Percentiles rank a stretch among this genome's conserved stretches.
These are phyloP conservation scores for Staphylotrichum longicolle DNA, from an alignment of 495 filamentous ascomycete genomes.

Conservation along the genomic window DNA sequence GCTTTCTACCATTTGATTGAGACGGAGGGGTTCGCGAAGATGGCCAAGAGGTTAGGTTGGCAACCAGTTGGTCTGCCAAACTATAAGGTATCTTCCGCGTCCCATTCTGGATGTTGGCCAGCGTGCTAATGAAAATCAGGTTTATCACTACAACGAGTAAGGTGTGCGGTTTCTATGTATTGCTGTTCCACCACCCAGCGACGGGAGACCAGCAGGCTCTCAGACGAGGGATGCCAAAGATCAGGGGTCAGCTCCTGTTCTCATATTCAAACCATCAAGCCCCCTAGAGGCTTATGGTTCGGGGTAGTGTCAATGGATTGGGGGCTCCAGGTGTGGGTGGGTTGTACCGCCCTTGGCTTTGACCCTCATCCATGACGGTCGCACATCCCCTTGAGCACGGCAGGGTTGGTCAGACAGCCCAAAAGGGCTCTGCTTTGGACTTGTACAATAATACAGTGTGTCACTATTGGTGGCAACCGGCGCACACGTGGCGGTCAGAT, in stretches of 20 bases:
- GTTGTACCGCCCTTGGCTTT: not conserved
- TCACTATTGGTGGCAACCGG: not conserved
- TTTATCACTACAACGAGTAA: constrained; percentile 91
- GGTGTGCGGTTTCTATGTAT: not conserved
- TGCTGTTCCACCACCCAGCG: not conserved
- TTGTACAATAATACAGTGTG: constrained; percentile 16
- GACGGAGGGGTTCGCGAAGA: constrained; percentile 97
- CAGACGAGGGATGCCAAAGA: not conserved
- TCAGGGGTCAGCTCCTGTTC: no score
- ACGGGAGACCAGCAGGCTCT: not conserved
- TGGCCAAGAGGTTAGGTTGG: constrained; percentile 87
- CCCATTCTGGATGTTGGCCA: no score
- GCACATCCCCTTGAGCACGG: not conserved
- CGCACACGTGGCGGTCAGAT: not conserved
- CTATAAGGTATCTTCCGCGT: constrained; percentile 68
- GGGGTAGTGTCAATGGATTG: no score
- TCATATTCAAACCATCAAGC: no score
- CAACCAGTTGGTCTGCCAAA: constrained; percentile 82
- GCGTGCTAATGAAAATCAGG: constrained; percentile 51
- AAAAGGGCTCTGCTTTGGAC: not conserved
- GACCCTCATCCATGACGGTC: not conserved
- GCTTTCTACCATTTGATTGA: constrained; percentile 95
- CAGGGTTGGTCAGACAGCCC: not conserved
- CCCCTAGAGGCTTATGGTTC: no score
- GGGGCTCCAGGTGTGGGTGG: not conserved